These are phyloP conservation scores for Smallanthus sonchifolius DNA, from an alignment of 129 eudicot genomes.

Conservation along the genomic window DNA sequence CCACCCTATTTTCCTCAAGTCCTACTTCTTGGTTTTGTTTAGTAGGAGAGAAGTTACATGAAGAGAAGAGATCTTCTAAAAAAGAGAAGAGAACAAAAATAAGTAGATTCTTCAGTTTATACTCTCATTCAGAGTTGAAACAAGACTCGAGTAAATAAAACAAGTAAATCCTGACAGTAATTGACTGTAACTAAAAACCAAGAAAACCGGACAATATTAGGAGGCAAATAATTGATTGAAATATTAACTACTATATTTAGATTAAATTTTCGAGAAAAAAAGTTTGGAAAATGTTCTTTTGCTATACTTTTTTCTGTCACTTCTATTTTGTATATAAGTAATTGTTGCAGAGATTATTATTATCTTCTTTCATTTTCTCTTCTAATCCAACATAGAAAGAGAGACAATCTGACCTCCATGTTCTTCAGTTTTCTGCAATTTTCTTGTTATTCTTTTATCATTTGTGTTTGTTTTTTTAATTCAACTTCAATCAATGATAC, in stretches of 20 bases:
- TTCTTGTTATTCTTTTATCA: neutral
- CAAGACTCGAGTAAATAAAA: neutral
- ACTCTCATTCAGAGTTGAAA: slow-evolving; percentile 1
- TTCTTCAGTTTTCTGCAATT: neutral
- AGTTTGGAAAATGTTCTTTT: neutral
- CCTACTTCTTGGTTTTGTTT: neutral
- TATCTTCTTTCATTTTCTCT: neutral
- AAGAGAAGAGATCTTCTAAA: neutral
- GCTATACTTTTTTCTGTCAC: neutral
- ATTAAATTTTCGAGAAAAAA: neutral
- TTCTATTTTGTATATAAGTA: neutral
- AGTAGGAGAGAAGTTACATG: slow-evolving; percentile 9
- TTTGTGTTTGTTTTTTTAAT: neutral
- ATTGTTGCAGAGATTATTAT: neutral
- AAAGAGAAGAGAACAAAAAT: neutral
- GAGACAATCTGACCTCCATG: neutral
- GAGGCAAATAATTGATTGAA: neutral
- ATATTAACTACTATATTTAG: neutral
- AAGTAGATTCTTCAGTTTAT: slow-evolving; percentile 1
- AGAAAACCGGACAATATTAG: neutral
- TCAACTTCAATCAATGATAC: slow-evolving; percentile 12
- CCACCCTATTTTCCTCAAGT: neutral
- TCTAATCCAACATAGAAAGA: neutral
- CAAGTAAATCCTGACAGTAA: slow-evolving; percentile 14
- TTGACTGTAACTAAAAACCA: neutral